Evolutionary conservation across 2,329 filamentous ascomycete genomes (phyloP).

Genomic region (Cadophora sp.): DNA sequence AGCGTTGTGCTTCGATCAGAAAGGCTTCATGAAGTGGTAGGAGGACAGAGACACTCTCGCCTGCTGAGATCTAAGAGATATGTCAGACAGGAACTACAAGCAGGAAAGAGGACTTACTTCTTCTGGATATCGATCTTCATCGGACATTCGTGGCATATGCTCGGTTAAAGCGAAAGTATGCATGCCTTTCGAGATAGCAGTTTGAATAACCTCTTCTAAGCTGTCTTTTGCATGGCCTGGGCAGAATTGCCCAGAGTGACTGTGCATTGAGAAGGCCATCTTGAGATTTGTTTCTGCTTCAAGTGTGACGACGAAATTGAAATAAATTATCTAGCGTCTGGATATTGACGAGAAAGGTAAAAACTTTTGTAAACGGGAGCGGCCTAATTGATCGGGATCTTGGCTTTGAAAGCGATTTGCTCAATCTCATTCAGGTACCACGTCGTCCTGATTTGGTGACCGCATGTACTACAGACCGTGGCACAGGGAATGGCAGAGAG

Average conservation of each 20-base stretch:
- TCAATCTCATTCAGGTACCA: slow-evolving; percentile 8
- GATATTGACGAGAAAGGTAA: background rate
- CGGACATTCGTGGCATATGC: slow-evolving; percentile 84
- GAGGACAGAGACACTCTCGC: slow-evolving; percentile 53
- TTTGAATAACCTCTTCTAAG: slow-evolving; percentile 82
- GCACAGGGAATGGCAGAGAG: slow-evolving; percentile 3
- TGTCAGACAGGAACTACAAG: slow-evolving; percentile 15
- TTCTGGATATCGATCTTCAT: slow-evolving; percentile 87
- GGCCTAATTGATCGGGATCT: background rate
- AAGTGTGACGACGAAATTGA: background rate
- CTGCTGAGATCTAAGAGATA: slow-evolving; percentile 54
- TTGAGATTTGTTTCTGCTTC: slow-evolving; percentile 15
- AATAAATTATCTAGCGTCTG: background rate
- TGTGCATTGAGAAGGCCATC: slow-evolving; percentile 98
- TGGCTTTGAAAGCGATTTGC: background rate
- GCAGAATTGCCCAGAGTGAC: slow-evolving; percentile 97
- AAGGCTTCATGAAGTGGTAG: slow-evolving; percentile 71
- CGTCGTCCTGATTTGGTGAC: slow-evolving; percentile 1
- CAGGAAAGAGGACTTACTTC: slow-evolving; percentile 60
- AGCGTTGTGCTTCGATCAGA: slow-evolving; percentile 74
- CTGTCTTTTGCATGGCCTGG: slow-evolving; percentile 84
- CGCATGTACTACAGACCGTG: slow-evolving; percentile 10
- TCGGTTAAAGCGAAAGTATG: slow-evolving; percentile 88
- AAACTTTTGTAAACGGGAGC: background rate
- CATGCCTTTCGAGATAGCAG: slow-evolving; percentile 80